Evolutionary conservation across 306 rosid species (phyloP).

Genomic region (Glycine soja): DNA sequence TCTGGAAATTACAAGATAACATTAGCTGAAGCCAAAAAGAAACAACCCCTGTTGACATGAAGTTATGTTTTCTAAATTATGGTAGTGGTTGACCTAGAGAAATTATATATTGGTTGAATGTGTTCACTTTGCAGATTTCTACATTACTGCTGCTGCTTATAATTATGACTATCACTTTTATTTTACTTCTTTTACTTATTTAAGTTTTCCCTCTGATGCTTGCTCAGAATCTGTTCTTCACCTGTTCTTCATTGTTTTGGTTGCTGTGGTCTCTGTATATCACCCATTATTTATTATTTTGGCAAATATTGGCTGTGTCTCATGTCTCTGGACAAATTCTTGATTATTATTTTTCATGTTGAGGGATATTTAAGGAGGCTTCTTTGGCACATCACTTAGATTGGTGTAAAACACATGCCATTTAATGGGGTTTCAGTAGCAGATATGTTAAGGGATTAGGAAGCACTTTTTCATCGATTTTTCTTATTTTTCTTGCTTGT

Average conservation of each 20-base stretch:
- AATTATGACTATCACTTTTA: not conserved
- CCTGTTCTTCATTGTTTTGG: not conserved
- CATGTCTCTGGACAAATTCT: not conserved
- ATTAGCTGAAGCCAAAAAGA: no score
- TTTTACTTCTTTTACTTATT: not conserved
- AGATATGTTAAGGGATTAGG: not conserved
- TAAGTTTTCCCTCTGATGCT: not conserved
- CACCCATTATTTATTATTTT: not conserved
- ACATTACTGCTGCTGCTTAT: not conserved
- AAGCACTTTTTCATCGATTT: not conserved
- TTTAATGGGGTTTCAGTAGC: slow-evolving; percentile 1
- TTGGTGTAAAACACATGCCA: not conserved
- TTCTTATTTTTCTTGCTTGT: not conserved
- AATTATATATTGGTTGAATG: not conserved
- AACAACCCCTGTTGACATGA: no score
- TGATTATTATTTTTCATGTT: not conserved
- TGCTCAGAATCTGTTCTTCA: not conserved
- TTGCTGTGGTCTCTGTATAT: no score
- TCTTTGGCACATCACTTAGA: slow-evolving; percentile 1
- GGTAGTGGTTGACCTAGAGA: not conserved
- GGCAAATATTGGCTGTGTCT: not conserved
- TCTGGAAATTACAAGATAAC: no score
- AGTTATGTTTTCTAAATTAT: no score
- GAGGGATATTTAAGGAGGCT: not conserved
- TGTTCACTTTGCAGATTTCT: slow-evolving; percentile 4